A percentile compares a stretch with the other conserved stretches of the same genome.
Conservation (phyloP, 805 yeast genomes). For the Phaffomyces antillensis region DNA sequence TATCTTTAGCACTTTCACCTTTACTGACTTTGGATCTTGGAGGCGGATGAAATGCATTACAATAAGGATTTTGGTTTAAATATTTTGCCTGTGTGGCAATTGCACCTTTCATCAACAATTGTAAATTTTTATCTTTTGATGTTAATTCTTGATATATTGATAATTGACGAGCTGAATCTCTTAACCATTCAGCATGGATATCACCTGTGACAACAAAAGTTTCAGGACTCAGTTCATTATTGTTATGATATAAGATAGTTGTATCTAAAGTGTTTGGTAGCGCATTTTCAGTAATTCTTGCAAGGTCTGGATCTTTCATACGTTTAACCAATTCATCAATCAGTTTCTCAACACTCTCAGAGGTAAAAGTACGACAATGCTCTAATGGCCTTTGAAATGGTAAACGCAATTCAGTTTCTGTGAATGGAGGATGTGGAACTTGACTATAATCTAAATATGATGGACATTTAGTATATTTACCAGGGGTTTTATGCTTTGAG, state of each 20-base stretch:
- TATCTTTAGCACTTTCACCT: constrained; percentile 50
- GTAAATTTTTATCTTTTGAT: constrained; percentile 41
- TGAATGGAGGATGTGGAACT: constrained; percentile 45
- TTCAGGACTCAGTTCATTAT: constrained; percentile 24
- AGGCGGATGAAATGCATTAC: constrained; percentile 92
- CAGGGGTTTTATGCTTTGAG: neutral
- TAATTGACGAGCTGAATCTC: constrained; percentile 82
- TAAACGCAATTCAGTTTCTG: constrained; percentile 45
- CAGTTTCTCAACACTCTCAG: constrained; percentile 53
- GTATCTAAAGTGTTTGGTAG: constrained; percentile 87
- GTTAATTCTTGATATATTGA: constrained; percentile 65
- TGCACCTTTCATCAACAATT: constrained; percentile 63
- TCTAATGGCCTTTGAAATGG: constrained; percentile 74
- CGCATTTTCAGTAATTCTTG: constrained; percentile 70
- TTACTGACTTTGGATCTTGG: constrained; percentile 32
- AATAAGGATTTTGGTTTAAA: constrained; percentile 61
- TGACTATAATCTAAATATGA: constrained; percentile 58
- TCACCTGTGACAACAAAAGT: constrained; percentile 88
- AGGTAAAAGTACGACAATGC: constrained; percentile 66
- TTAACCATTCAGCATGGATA: constrained; percentile 87
- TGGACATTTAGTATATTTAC: constrained; percentile 36
- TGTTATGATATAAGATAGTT: constrained; percentile 65
- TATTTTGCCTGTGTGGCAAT: constrained; percentile 70
- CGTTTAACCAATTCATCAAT: constrained; percentile 44
- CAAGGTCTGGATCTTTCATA: constrained; percentile 57